A percentile compares a stretch with the other conserved stretches of the same genome.
phyloP scores from a whole-genome alignment of 2,329 filamentous ascomycete genomes.

The Alternaria tenuissima region DNA sequence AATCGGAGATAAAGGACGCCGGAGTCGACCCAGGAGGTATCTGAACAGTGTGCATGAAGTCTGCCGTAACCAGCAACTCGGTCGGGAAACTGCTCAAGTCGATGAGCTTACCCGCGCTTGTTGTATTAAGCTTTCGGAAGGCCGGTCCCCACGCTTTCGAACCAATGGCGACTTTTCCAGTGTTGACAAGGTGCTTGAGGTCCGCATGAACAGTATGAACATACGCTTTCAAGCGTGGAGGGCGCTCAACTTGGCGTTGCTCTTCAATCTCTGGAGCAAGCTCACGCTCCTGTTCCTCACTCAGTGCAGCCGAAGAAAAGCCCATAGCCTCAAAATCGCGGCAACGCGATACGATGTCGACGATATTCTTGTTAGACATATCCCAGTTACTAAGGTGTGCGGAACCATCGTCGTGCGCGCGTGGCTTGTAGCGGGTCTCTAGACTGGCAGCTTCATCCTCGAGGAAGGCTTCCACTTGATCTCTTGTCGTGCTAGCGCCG shows the following conservation, averaged over 20 bases:
- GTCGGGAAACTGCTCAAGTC: constrained; percentile 48
- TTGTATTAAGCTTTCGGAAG: constrained; percentile 55
- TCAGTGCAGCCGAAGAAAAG: constrained; percentile 53
- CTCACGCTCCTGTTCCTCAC: constrained; percentile 75
- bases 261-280: constrained; percentile 70
- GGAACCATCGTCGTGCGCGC: background rate
- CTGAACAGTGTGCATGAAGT: constrained; percentile 61
- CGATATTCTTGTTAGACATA: constrained; percentile 25
- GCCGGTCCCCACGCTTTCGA: constrained; percentile 55
- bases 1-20: constrained; percentile 2
- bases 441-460: constrained; percentile 65
- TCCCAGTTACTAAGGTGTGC: constrained; percentile 20
- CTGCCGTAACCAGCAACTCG: constrained; percentile 58
- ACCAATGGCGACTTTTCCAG: constrained; percentile 40
- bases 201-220: constrained; percentile 56
- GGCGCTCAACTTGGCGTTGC: constrained; percentile 64
- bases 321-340: constrained; percentile 36
- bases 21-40: constrained; percentile 7
- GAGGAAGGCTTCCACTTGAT: constrained; percentile 56
- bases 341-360: constrained; percentile 30
- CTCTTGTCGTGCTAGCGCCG: constrained; percentile 23
- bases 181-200: constrained; percentile 53
- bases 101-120: constrained; percentile 52
- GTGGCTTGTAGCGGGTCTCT: constrained; percentile 61
- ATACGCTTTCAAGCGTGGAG: constrained; percentile 51